Base-by-base conservation (phyloP, 192 early-diverging fungal genomes). In the Phlyctochytrium bullatum region DNA sequence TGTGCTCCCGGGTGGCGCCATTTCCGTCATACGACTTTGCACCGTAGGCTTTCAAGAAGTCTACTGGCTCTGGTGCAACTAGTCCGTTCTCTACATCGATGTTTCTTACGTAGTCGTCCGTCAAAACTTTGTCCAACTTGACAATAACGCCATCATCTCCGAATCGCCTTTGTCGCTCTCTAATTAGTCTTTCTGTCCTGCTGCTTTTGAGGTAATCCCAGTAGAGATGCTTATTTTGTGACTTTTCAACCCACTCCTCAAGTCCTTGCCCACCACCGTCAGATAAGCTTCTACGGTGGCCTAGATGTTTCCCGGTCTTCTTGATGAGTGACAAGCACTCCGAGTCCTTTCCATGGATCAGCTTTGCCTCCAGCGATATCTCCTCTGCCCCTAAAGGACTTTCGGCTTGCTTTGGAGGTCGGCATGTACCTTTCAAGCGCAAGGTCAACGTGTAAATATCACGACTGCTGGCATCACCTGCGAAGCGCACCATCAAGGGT, bases 71-170 rank as follows among this genome's bases (percentile, higher is more conserved):
- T 16, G 74, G 75, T 24, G 76, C 62, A n/a, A 72, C 3, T 3
- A 77, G 66, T 0, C 77, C 78, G 34, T 72, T 77, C 29, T 79
- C 65, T 27, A 59, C 35, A 52, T 80, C 76, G 23, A 75, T 32
- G 4, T 58, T 58, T 16, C 17, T n/a, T 20, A 50, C 50, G 16
- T 73, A 70, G 30, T 62, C 71, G 30, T 36, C 34, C 2, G 32
- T 4, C 24, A 63, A 28, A 3, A 73, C 35, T 1, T 61, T 69
- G 1, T 35, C 20, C 24, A 36, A 52, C 36, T 76, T 57, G 2
- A 75, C 53, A 24, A 64, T 33, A 28, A 80, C 78, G 10, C 73
- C 76, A 57, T 78, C 76, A 50, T 82, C 58, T 0, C 76, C 78
- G n/a, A 82, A 59, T 20, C 50, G 31, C 1, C 56, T 50, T 10